A percentile compares a stretch with the other conserved stretches of the same genome.
These are phyloP conservation scores for Mycosphaerella sp. DNA, from an alignment of 2,329 filamentous ascomycete genomes.

Conservation along the genomic window DNA sequence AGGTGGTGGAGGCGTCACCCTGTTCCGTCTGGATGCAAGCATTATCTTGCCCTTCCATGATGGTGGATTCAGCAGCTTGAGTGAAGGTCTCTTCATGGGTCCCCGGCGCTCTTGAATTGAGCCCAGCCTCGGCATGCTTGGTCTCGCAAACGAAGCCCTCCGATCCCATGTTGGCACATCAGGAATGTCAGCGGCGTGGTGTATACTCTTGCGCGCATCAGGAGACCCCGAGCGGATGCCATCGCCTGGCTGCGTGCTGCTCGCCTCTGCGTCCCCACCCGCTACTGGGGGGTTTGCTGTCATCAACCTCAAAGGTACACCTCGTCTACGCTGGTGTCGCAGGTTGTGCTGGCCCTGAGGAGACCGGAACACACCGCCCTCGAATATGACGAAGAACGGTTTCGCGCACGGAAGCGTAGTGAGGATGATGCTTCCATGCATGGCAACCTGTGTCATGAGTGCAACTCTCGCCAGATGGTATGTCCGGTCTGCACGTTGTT, in stretches of 20 bases:
- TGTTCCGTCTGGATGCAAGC: conserved; percentile 3
- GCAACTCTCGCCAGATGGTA: conserved; percentile 16
- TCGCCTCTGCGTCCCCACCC: background rate
- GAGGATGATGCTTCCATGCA: conserved; percentile 28
- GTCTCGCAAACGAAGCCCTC: conserved; percentile 12
- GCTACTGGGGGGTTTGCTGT: background rate
- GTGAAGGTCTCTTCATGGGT: background rate
- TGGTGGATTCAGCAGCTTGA: conserved; percentile 2
- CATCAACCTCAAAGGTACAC: background rate
- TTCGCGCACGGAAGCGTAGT: conserved; percentile 31
- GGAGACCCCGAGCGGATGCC: background rate
- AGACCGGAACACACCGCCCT: conserved; percentile 15
- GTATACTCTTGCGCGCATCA: background rate
- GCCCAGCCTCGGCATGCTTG: background rate
- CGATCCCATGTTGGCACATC: conserved; percentile 8
- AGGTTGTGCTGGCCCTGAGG: conserved; percentile 3
- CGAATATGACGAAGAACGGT: conserved; percentile 27
- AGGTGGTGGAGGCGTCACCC: background rate
- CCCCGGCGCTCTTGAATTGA: background rate
- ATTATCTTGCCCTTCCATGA: conserved; percentile 14
- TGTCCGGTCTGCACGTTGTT: conserved; percentile 17
- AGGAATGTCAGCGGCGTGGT: background rate
- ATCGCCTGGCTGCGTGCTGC: background rate
- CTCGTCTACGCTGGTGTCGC: background rate
- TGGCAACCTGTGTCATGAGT: conserved; percentile 24